Evolutionary conservation across 179 eudicot genomes (phyloP).

Genomic region (Camellia oleifera): DNA sequence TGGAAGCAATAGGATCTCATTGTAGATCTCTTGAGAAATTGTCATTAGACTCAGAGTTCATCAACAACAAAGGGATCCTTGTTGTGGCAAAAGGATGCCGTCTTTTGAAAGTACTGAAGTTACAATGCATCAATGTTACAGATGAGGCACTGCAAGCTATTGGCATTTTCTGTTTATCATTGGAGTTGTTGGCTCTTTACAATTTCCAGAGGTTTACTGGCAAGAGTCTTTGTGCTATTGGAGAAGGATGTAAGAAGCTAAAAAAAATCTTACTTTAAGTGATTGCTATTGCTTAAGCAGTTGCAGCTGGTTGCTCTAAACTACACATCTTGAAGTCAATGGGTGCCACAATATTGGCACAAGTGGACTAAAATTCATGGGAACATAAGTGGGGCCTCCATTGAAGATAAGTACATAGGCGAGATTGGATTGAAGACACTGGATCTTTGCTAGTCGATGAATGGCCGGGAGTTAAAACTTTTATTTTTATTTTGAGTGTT

Average conservation of each 20-base stretch:
- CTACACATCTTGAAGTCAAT: too few relatives aligned
- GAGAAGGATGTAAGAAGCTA: slow-evolving; percentile 66
- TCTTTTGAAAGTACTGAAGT: slow-evolving; percentile 48
- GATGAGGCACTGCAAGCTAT: too few relatives aligned
- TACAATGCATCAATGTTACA: slow-evolving; percentile 22
- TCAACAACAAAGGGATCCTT: slow-evolving; percentile 59
- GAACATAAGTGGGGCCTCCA: slow-evolving; percentile 18
- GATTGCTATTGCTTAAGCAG: too few relatives aligned
- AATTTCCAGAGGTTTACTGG: slow-evolving; percentile 70
- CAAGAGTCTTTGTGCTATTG: slow-evolving; percentile 71
- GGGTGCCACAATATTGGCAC: too few relatives aligned
- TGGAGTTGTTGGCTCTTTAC: slow-evolving; percentile 58
- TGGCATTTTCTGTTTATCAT: slow-evolving; percentile 4
- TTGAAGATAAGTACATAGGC: too few relatives aligned
- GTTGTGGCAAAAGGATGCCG: slow-evolving; percentile 63
- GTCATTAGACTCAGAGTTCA: slow-evolving; percentile 69
- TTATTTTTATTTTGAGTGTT: too few relatives aligned
- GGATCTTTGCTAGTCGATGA: too few relatives aligned
- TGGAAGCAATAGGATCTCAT: slow-evolving; percentile 63
- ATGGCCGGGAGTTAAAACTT: too few relatives aligned
- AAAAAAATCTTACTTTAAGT: slow-evolving; percentile 27
- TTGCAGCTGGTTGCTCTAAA: too few relatives aligned
- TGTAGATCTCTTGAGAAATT: too few relatives aligned
- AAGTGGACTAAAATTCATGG: slow-evolving; percentile 48
- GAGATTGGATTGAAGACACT: too few relatives aligned